Evolutionary conservation across 257 asterid genomes (phyloP).

Genomic region (Capsicum rhomboideum): DNA sequence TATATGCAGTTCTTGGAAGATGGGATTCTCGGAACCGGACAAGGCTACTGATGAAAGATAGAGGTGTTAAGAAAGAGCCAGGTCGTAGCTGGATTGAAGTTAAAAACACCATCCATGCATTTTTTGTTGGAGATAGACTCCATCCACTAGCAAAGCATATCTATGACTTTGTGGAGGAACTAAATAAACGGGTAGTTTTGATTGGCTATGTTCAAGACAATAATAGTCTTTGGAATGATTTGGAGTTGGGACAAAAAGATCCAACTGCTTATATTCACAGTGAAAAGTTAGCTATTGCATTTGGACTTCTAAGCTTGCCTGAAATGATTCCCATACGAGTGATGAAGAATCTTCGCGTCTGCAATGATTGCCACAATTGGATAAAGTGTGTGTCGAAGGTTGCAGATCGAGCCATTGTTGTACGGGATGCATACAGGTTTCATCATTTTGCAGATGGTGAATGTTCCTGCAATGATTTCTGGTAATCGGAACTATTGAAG

Average conservation of each 20-base stretch:
- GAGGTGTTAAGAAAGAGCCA: constrained; percentile 81
- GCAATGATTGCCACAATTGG: constrained; percentile 86
- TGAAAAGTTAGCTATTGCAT: constrained; percentile 79
- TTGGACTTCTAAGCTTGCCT: constrained; percentile 56
- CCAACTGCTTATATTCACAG: constrained; percentile 55
- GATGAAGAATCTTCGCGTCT: constrained; percentile 84
- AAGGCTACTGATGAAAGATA: constrained; percentile 71
- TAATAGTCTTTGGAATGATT: constrained; percentile 55
- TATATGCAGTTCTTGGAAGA: constrained; percentile 70
- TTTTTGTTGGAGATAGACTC: constrained; percentile 69
- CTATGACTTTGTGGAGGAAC: constrained; percentile 39
- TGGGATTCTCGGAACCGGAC: constrained; percentile 59
- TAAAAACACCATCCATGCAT: constrained; percentile 54
- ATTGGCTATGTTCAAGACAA: constrained; percentile 62
- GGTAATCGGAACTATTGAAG: constrained; percentile 33
- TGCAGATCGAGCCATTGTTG: constrained; percentile 44
- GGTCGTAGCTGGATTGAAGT: constrained; percentile 90
- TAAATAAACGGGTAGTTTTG: constrained; percentile 38
- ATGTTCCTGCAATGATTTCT: constrained; percentile 78
- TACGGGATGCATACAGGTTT: constrained; percentile 80
- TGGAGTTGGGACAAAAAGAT: constrained; percentile 64
- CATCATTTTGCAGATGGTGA: constrained; percentile 72
- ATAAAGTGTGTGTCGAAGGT: constrained; percentile 50
- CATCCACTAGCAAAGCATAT: constrained; percentile 66
- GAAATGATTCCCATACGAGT: constrained; percentile 48